Percentiles rank a stretch among this genome's conserved stretches.
phyloP scores from a whole-genome alignment of 768 basidiomycete genomes.

The Amanita polypyramis region DNA sequence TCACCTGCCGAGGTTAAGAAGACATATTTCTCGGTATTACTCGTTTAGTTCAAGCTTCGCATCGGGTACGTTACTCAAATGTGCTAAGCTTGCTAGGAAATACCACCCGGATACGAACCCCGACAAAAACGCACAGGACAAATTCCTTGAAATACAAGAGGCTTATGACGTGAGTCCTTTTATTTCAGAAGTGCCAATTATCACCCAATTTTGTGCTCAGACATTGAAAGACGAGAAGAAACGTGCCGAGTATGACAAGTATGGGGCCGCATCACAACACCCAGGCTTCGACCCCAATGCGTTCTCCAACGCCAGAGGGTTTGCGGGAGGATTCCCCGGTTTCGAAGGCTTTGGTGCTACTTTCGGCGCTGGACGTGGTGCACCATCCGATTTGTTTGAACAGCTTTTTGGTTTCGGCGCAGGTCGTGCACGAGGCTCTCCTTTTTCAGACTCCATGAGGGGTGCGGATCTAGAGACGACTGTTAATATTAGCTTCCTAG shows the following conservation, averaged over 20 bases:
- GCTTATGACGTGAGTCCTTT: slow-evolving; percentile 76
- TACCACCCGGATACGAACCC: slow-evolving; percentile 98
- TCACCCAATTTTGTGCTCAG: slow-evolving; percentile 28
- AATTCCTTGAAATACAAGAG: slow-evolving; percentile 93
- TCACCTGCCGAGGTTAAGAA: slow-evolving; percentile 90
- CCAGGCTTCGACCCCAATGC: slow-evolving; percentile 90
- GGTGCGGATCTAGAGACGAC: slow-evolving; percentile 79
- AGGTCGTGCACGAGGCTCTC: slow-evolving; percentile 32
- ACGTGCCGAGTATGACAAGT: slow-evolving; percentile 82
- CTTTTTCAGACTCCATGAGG: slow-evolving; percentile 33
- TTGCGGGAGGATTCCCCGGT: slow-evolving; percentile 44
- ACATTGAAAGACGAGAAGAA: slow-evolving; percentile 93
- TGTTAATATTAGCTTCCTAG: slow-evolving; percentile 76
- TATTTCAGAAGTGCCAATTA: not conserved
- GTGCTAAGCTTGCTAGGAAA: slow-evolving; percentile 84
- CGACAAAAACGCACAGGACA: slow-evolving; percentile 80
- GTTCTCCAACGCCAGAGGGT: slow-evolving; percentile 39
- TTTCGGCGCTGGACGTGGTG: slow-evolving; percentile 37
- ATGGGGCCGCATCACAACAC: slow-evolving; percentile 86
- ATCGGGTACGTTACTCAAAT: slow-evolving; percentile 10
- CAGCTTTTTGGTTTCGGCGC: slow-evolving; percentile 68
- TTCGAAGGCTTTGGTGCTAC: slow-evolving; percentile 62
- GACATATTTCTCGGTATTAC: slow-evolving; percentile 77
- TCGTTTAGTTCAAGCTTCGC: not conserved
- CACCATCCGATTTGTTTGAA: slow-evolving; percentile 68